These are phyloP conservation scores for Gautieria morchelliformis DNA, from an alignment of 768 basidiomycete genomes.

Conservation along the genomic window DNA sequence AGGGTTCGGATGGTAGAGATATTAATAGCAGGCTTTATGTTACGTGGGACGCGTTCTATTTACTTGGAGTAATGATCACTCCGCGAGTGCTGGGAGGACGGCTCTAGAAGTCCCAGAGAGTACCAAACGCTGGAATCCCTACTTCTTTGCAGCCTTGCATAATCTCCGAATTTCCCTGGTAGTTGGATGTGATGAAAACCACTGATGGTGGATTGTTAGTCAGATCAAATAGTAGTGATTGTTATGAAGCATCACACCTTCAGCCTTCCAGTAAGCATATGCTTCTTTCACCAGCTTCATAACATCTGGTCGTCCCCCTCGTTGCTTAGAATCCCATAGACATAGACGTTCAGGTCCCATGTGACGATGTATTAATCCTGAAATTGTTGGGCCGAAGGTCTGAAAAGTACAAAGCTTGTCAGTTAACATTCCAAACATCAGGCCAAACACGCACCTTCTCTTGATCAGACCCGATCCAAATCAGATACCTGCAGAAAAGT, in stretches of 20 bases:
- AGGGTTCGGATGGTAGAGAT: neutral
- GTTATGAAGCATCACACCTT: conserved; percentile 31
- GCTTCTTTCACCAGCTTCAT: conserved; percentile 68
- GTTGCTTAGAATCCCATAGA: conserved; percentile 69
- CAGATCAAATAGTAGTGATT: conserved; percentile 1
- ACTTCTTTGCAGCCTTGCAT: conserved; percentile 69
- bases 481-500: conserved; percentile 47
- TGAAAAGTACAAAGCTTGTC: neutral
- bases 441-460: conserved; percentile 34
- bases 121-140: conserved; percentile 46
- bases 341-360: conserved; percentile 64
- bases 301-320: conserved; percentile 64
- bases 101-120: conserved; percentile 22
- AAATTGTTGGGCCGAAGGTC: conserved; percentile 76
- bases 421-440: neutral
- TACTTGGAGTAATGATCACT: neutral
- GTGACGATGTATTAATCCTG: conserved; percentile 59
- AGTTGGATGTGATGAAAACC: conserved; percentile 81
- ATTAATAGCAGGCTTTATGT: neutral
- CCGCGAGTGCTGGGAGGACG: neutral
- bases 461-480: conserved; percentile 79
- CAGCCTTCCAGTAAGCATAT: conserved; percentile 61
- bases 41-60: neutral
- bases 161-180: conserved; percentile 66
- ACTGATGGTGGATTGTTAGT: conserved; percentile 27